These are phyloP conservation scores for Shiraia bambusicola DNA, from an alignment of 2,329 filamentous ascomycete species.

Conservation along the genomic window DNA sequence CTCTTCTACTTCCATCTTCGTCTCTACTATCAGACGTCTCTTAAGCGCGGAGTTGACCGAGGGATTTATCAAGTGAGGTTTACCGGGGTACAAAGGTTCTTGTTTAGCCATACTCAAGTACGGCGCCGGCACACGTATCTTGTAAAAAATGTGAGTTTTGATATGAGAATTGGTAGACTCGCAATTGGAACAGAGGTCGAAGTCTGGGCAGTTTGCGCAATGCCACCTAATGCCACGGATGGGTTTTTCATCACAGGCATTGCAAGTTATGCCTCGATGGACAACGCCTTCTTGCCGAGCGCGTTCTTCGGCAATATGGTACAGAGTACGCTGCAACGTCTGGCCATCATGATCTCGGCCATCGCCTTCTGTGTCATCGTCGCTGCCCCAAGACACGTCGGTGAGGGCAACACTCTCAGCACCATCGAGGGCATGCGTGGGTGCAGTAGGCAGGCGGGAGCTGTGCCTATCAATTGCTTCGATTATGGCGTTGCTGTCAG, in stretches of 20 bases:
- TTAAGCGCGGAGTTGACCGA: constrained; percentile 69
- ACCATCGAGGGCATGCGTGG: constrained; percentile 14
- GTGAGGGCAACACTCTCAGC: constrained; percentile 37
- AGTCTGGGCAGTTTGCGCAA: constrained; percentile 94
- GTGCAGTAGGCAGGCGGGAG: constrained; percentile 2
- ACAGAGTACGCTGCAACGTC: constrained; percentile 81
- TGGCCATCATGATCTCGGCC: constrained; percentile 59
- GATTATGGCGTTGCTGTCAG: constrained; percentile 13
- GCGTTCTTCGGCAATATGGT: constrained; percentile 91
- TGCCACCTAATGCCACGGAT: constrained; percentile 92
- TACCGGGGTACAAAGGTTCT: constrained; percentile 50
- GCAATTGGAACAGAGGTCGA: constrained; percentile 91
- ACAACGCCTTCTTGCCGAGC: constrained; percentile 75
- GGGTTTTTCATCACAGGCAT: constrained; percentile 81
- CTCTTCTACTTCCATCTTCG: constrained; percentile 72
- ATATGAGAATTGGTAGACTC: constrained; percentile 74
- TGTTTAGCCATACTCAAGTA: constrained; percentile 76
- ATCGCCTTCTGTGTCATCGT: constrained; percentile 46
- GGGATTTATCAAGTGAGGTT: constrained; percentile 70
- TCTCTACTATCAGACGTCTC: constrained; percentile 55
- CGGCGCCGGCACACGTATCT: constrained; percentile 86
- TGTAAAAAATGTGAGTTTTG: constrained; percentile 96
- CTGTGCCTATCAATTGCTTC: constrained; percentile 28
- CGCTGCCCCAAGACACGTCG: constrained; percentile 33
- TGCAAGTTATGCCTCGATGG: constrained; percentile 89